These are phyloP conservation scores for Coniochaeta sp. DNA, from an alignment of 2,329 filamentous ascomycete genomes.

Conservation along the genomic window DNA sequence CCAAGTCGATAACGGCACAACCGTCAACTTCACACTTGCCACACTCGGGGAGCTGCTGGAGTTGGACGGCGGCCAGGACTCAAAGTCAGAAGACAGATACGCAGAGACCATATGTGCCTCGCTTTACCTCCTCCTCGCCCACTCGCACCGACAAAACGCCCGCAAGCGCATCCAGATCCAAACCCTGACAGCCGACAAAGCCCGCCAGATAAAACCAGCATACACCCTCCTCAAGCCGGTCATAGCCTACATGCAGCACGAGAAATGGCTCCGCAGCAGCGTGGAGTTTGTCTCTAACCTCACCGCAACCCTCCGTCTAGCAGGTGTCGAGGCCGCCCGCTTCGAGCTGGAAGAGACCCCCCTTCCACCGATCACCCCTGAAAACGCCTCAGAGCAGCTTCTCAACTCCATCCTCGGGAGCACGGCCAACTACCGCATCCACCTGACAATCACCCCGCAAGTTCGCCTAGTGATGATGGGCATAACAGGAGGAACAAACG, in stretches of 20 bases:
- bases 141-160: slow-evolving; percentile 72
- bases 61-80: slow-evolving; percentile 18
- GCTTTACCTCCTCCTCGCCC: slow-evolving; percentile 69
- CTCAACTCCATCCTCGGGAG: slow-evolving; percentile 32
- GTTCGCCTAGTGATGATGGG: slow-evolving; percentile 29
- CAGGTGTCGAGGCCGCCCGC: slow-evolving; percentile 34
- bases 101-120: slow-evolving; percentile 61
- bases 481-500: slow-evolving; percentile 30
- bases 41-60: slow-evolving; percentile 42
- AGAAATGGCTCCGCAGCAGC: slow-evolving; percentile 30
- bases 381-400: slow-evolving; percentile 35
- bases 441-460: slow-evolving; percentile 37
- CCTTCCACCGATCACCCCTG: slow-evolving; percentile 12
- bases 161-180: slow-evolving; percentile 55
- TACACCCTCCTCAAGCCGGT: slow-evolving; percentile 46
- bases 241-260: slow-evolving; percentile 40
- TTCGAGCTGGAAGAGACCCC: slow-evolving; percentile 35
- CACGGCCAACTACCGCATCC: slow-evolving; percentile 32
- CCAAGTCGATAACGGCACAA: slow-evolving; percentile 42
- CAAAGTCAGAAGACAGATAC: slow-evolving; percentile 34
- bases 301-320: slow-evolving; percentile 33
- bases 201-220: slow-evolving; percentile 28
- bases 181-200: slow-evolving; percentile 29
- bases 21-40: slow-evolving; percentile 62
- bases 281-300: slow-evolving; percentile 36